Evolutionary conservation across 208 protist species (phyloP), one percentile per base, ranked within the genome.

Genomic region (Trypanosomatidae sp.): DNA sequence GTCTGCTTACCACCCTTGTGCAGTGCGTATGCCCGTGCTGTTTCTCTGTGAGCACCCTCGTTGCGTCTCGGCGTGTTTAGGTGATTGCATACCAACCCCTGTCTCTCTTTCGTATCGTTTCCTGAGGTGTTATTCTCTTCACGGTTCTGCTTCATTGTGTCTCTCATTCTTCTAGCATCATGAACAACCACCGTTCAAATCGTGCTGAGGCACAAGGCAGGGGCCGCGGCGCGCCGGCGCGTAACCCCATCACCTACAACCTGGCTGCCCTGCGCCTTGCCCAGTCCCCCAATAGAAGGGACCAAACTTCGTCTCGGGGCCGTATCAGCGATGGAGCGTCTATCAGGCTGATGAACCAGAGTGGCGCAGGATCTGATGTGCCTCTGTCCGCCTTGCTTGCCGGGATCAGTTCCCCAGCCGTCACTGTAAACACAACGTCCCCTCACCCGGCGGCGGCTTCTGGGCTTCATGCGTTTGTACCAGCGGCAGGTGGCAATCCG

Each of bases 221-320:
- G 6, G 50, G n/a, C 1, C 28, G 52, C 30, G 25, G 62, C 7
- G 67, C 58, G 43, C 62, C 68, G 25, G 47, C 52, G 69, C 74
- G 69, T 7, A 66, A 66, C 12, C 74, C 71, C n/a, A 67, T 79
- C 68, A 79, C 55, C 25, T 79, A 79, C 69, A 74, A 73, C 50
- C 46, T 79, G 39, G 74, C 74, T 12, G 69, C 74, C 1, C 46
- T 79, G 44, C 69, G 74, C 28, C 62, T 79, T 25, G 67, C 74
- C 2, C 74, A 79, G 64, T 66, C 74, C 3, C 25, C 59, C 5
- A 69, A 62, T 33, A 41, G 28, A 17, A 46, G 33, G 8, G 36
- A 19, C 46, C 69, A 73, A 59, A 17, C 22, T 17, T 55, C 66
- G 5, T n/a, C 3, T 19, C 33, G 9, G 9, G 46, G 25, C 9